Evolutionary conservation across 352 stramenopile genomes (phyloP).

Genomic region (Thraustotheca clavata): DNA sequence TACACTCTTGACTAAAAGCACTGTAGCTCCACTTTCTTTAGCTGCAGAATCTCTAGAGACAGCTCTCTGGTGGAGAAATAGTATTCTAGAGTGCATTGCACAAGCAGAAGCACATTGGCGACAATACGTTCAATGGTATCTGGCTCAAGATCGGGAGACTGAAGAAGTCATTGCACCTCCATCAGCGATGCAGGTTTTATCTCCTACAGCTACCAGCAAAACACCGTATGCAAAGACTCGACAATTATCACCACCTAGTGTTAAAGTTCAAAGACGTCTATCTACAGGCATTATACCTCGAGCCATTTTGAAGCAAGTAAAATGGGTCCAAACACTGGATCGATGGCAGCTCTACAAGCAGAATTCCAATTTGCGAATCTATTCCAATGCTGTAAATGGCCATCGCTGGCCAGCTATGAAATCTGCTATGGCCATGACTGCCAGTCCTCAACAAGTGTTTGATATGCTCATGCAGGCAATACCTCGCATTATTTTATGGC

Average conservation of each 20-base stretch:
- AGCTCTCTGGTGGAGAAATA: slow-evolving; percentile 78
- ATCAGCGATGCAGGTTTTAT: background rate
- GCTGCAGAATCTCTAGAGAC: slow-evolving; percentile 76
- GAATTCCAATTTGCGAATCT: slow-evolving; percentile 58
- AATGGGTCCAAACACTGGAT: slow-evolving; percentile 16
- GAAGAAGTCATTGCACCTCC: slow-evolving; percentile 20
- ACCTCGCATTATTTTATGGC: background rate
- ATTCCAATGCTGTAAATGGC: slow-evolving; percentile 31
- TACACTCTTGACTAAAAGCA: slow-evolving; percentile 23
- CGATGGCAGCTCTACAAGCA: slow-evolving; percentile 65
- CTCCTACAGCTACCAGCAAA: slow-evolving; percentile 8
- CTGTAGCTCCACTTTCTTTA: slow-evolving; percentile 49
- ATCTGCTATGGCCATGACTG: slow-evolving; percentile 28
- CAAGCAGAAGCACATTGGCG: slow-evolving; percentile 82
- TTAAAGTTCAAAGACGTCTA: slow-evolving; percentile 27
- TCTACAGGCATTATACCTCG: slow-evolving; percentile 67
- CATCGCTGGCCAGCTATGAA: background rate
- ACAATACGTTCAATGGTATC: slow-evolving; percentile 80
- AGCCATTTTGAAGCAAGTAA: slow-evolving; percentile 71
- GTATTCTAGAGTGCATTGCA: slow-evolving; percentile 74
- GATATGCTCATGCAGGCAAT: slow-evolving; percentile 38
- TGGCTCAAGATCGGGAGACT: slow-evolving; percentile 57
- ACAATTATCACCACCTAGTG: slow-evolving; percentile 9
- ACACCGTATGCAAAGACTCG: slow-evolving; percentile 17
- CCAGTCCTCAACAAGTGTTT: slow-evolving; percentile 58